phyloP scores from a whole-genome alignment of 352 stramenopile species.

The Phytophthora colocasiae region DNA sequence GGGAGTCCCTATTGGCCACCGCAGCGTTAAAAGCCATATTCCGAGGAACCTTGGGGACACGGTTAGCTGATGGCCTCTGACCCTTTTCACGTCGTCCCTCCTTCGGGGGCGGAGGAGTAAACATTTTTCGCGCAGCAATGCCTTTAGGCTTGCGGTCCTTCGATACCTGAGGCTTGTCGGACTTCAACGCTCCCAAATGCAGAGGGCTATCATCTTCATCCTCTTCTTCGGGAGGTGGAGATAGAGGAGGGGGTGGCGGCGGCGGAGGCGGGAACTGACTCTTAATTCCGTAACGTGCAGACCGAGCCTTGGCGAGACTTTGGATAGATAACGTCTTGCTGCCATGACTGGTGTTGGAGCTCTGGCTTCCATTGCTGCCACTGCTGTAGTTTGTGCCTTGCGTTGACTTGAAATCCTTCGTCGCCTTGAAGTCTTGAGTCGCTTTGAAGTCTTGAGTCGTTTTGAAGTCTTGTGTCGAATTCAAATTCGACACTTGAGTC shows the following conservation, averaged over 20 bases:
- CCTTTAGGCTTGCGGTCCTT: conserved; percentile 30
- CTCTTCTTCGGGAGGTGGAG: conserved; percentile 32
- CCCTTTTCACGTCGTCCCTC: conserved; percentile 18
- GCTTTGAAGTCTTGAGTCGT: conserved; percentile 8
- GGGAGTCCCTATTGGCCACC: conserved; percentile 21
- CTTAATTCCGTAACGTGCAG: conserved; percentile 36
- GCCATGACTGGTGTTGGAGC: conserved; percentile 18
- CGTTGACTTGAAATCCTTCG: conserved; percentile 12
- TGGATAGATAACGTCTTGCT: conserved; percentile 55
- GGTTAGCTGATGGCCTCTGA: conserved; percentile 10
- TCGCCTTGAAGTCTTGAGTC: conserved; percentile 9
- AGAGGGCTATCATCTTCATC: conserved; percentile 32
- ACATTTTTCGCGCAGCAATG: conserved; percentile 34
- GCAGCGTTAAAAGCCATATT: conserved; percentile 24
- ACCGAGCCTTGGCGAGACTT: conserved; percentile 38
- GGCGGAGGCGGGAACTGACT: conserved; percentile 37
- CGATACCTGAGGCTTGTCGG: conserved; percentile 26
- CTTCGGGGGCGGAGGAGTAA: conserved; percentile 29
- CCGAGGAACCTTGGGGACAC: conserved; percentile 17
- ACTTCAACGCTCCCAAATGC: conserved; percentile 29
- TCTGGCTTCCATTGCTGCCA: conserved; percentile 18
- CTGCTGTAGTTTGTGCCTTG: conserved; percentile 20
- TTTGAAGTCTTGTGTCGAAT: conserved; percentile 9
- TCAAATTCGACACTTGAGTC: conserved; percentile 15
- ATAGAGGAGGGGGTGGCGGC: conserved; percentile 36